Conservation (phyloP, 2,329 filamentous ascomycete species). For the Clarireedia hainanense region DNA sequence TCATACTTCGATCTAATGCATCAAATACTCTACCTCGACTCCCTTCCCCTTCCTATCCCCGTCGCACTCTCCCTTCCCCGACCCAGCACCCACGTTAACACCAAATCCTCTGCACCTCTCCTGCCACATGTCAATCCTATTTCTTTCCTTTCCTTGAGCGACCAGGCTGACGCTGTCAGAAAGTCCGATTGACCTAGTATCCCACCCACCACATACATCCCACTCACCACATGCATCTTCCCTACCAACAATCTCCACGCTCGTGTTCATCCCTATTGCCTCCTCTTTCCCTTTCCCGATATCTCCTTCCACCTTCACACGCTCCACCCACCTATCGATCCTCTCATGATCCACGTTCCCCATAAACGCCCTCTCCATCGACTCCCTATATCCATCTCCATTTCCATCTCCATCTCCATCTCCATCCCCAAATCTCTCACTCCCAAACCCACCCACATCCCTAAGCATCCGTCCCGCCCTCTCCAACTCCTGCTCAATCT, state of each 20-base stretch:
- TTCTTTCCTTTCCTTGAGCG: slow-evolving; percentile 1
- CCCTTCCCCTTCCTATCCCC: background rate
- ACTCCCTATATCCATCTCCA: slow-evolving; percentile 15
- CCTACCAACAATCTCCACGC: background rate
- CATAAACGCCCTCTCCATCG: slow-evolving; percentile 10
- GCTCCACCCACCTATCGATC: slow-evolving; percentile 13
- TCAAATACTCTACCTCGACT: no score
- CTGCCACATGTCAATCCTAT: background rate
- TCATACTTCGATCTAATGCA: no score
- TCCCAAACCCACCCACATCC: background rate
- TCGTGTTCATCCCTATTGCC: background rate
- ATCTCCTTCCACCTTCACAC: background rate
- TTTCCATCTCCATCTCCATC: background rate
- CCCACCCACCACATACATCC: background rate
- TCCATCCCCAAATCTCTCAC: background rate
- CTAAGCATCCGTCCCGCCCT: background rate
- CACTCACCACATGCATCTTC: background rate
- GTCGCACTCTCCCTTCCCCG: no score
- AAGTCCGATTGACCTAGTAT: background rate
- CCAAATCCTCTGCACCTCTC: background rate
- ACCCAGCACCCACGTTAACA: no score
- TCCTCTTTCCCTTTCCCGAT: background rate
- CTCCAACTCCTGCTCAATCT: background rate
- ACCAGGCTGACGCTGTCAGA: slow-evolving; percentile 1
- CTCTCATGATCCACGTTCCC: slow-evolving; percentile 9